A percentile compares a stretch with the other conserved stretches of the same genome.
Conservation (phyloP, 805 yeast species). For the Trichomonascus vanleenenianus region DNA sequence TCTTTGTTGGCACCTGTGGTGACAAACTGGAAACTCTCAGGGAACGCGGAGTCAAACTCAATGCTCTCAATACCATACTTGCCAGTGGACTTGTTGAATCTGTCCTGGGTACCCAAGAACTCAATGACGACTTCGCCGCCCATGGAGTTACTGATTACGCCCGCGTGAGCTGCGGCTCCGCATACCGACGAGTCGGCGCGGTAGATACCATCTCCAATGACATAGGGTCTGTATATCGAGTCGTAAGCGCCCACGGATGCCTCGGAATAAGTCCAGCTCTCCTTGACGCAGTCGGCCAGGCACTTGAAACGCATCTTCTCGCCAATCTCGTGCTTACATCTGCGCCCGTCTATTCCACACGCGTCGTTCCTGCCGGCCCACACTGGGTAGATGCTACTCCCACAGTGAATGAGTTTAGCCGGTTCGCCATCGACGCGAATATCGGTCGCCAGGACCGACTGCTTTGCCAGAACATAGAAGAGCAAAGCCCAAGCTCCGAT, state of each 20-base stretch:
- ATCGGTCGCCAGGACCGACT: slow-evolving; percentile 20
- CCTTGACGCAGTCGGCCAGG: slow-evolving; percentile 80
- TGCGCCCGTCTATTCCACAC: slow-evolving; percentile 67
- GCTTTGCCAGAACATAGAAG: slow-evolving; percentile 13
- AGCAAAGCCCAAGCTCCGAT: slow-evolving; percentile 18
- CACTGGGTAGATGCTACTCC: slow-evolving; percentile 24
- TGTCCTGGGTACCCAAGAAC: slow-evolving; percentile 44
- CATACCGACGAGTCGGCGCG: slow-evolving; percentile 87
- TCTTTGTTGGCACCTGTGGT: slow-evolving; percentile 28
- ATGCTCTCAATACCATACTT: slow-evolving; percentile 46
- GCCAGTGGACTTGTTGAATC: slow-evolving; percentile 44
- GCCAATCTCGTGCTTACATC: slow-evolving; percentile 43
- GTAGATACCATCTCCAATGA: slow-evolving; percentile 64
- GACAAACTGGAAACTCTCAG: slow-evolving; percentile 58
- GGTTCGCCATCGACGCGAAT: slow-evolving; percentile 13
- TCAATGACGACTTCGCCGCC: slow-evolving; percentile 75
- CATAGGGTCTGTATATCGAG: slow-evolving; percentile 62
- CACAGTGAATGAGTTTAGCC: slow-evolving; percentile 19
- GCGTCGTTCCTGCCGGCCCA: slow-evolving; percentile 73
- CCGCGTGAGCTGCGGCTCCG: slow-evolving; percentile 85
- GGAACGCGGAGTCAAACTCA: slow-evolving; percentile 63
- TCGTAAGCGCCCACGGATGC: slow-evolving; percentile 63
- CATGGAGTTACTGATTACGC: slow-evolving; percentile 56
- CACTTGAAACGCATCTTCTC: slow-evolving; percentile 57
- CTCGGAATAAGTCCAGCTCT: slow-evolving; percentile 67